A percentile compares a stretch with the other conserved stretches of the same genome.
phyloP scores from a whole-genome alignment of 257 asterid genomes.

The Orobanche coerulescens region DNA sequence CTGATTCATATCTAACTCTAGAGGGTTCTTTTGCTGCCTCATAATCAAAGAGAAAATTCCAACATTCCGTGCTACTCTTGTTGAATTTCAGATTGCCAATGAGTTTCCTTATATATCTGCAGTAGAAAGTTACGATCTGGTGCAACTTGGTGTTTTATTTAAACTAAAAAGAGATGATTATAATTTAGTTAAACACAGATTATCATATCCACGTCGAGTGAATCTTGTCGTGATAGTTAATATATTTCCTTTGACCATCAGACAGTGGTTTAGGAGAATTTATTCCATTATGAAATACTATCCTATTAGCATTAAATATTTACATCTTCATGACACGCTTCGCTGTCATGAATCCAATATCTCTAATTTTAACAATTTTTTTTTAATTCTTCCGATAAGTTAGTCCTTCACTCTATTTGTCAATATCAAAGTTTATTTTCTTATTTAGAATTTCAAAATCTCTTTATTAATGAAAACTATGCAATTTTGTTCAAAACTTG shows the following conservation, averaged over 20 bases:
- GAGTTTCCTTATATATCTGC: background rate
- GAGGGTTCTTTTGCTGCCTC: background rate
- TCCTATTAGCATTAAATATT: background rate
- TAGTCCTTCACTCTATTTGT: background rate
- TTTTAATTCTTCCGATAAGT: background rate
- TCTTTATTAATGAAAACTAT: conserved; percentile 8
- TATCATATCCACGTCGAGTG: background rate
- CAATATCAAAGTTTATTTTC: background rate
- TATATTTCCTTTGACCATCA: background rate
- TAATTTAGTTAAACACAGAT: background rate
- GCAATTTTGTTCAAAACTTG: background rate
- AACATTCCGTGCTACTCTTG: background rate
- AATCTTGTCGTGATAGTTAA: background rate
- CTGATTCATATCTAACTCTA: background rate
- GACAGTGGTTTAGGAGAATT: too few species aligned
- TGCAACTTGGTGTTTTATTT: background rate
- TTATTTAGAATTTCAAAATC: background rate
- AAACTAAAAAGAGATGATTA: background rate
- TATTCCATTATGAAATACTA: background rate
- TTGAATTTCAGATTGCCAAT: background rate
- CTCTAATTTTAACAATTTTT: background rate
- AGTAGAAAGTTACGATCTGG: background rate
- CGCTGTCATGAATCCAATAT: background rate
- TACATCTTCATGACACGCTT: conserved; percentile 17
- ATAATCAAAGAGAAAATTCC: background rate